Evolutionary conservation across 768 basidiomycete genomes (phyloP), one percentile per base, ranked within the genome.

Genomic region (Amyloporia xantha): DNA sequence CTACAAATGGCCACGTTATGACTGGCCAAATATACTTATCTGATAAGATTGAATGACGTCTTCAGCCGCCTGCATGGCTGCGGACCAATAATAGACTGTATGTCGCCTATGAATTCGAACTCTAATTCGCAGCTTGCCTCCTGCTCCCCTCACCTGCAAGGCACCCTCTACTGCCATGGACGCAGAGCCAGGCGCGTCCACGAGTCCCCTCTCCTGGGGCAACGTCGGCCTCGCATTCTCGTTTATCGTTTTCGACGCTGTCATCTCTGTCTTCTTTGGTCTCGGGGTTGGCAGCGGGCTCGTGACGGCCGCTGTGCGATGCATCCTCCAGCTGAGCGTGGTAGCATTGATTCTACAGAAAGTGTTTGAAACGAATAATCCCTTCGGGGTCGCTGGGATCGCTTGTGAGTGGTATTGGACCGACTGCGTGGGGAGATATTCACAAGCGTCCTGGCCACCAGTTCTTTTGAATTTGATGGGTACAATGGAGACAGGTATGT

Each of bases 141-240:
- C n/a, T n/a, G n/a, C n/a, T n/a, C n/a, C n/a, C n/a, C n/a, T n/a
- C n/a, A n/a, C n/a, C n/a, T n/a, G n/a, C n/a, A n/a, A n/a, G n/a
- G n/a, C n/a, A n/a, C n/a, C n/a, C n/a, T n/a, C 30, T 15, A 10
- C 20, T 7, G 17, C 20, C 43, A 61, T 61, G 62, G 62, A 63
- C 36, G 43, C 50, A 2, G 57, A 48, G 5, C 47, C 52, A 12
- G 13, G 39, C 47, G 21, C 51, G 28, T 20, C 35, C 46, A 51
- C 57, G 0, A 59, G 67, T 23, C 57, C 70, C 48, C 65, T 92
- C 40, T 70, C 68, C 28, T 91, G 85, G 85, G 51, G 64, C n/a
- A 89, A 92, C 59, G 86, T 94, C 47, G 77, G 70, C 24, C 72
- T 92, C 49, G 87, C 80, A 0, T 75, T 92, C 58, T 65, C 75